Base-by-base conservation (phyloP, 2,329 filamentous ascomycete species). In the Pseudogymnoascus sp. region DNA sequence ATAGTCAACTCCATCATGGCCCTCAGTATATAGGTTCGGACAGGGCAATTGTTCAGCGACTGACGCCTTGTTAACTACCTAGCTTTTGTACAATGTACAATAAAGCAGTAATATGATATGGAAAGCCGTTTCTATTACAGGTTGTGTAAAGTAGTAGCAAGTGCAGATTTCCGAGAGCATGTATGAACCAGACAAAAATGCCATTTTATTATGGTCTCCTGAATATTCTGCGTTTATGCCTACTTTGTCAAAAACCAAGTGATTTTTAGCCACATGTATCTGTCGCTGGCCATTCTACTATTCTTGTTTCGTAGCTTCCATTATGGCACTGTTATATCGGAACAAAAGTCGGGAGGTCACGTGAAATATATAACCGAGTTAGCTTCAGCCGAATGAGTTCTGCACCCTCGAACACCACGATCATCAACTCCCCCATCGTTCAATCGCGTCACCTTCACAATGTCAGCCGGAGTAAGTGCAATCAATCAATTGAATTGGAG, bases 1-100 rank as follows among this genome's bases (percentile, higher is more conserved):
- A 99, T 99, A 81, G 94, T 99, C 83, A 99, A 99, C 85, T 97
- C 94, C 72, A 99, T 99, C 82, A 99, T 99, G 94, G 92, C 93
- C 71, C 81, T 99, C 77, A 92, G 89, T 82, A 87, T 91, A 83
- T 92, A 81, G 76, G 55, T 64, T 63, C 41, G 55, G 42, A 33
- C 59, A 41, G 36, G 31, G 13, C 59, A 60, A 29, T 55, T 33
- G 48, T 55, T 55, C 15, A 55, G 48, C 29, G 48, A 27, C 48
- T 55, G 10, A 55, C 48, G 48, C 27, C 48, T 55, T 55, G 48
- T 55, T 55, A 55, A 33, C 48, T 55, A 55, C 48, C 29, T 33
- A 55, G 29, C 48, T 55, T 51, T 55, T 55, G 48, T 55, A 33
- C 48, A 55, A 33, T 55, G 48, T 55, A 15, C 48, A 55, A 33